A percentile compares a stretch with the other conserved stretches of the same genome.
Evolutionary conservation across 2,329 filamentous ascomycete genomes (phyloP).

Genomic region (Curvularia eragrostidis): DNA sequence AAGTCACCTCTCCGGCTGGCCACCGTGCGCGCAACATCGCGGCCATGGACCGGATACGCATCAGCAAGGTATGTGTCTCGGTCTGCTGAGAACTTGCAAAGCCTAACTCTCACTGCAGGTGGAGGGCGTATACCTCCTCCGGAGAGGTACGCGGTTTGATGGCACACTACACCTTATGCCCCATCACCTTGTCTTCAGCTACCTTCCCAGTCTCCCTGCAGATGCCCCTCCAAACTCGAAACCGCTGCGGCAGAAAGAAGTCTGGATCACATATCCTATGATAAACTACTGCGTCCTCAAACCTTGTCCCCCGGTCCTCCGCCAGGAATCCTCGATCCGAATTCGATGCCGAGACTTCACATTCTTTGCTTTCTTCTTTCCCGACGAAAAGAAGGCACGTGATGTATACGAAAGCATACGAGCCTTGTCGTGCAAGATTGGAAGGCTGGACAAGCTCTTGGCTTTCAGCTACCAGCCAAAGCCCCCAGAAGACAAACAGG

Average conservation of each 20-base stretch:
- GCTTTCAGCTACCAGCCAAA: conserved; percentile 85
- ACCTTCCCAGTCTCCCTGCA: conserved; percentile 54
- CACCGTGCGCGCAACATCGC: conserved; percentile 8
- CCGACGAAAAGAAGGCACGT: conserved; percentile 73
- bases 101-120: conserved; percentile 51
- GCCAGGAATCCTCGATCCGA: conserved; percentile 80
- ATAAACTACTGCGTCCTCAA: conserved; percentile 81
- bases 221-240: conserved; percentile 48
- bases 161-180: conserved; percentile 68
- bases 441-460: conserved; percentile 85
- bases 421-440: conserved; percentile 78
- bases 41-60: conserved; percentile 56
- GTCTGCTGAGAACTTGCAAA: neutral
- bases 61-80: conserved; percentile 51
- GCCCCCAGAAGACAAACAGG: conserved; percentile 73
- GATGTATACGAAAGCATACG: conserved; percentile 90
- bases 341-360: conserved; percentile 92
- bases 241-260: conserved; percentile 66
- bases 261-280: conserved; percentile 95
- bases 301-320: conserved; percentile 72
- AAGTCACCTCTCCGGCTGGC: conserved; percentile 11
- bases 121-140: conserved; percentile 67
- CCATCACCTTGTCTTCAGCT: conserved; percentile 70
- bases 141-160: conserved; percentile 62
- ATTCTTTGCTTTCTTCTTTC: conserved; percentile 89